These are phyloP conservation scores for Pyrus hybrid DNA, from an alignment of 331 rosid genomes.

Conservation along the genomic window DNA sequence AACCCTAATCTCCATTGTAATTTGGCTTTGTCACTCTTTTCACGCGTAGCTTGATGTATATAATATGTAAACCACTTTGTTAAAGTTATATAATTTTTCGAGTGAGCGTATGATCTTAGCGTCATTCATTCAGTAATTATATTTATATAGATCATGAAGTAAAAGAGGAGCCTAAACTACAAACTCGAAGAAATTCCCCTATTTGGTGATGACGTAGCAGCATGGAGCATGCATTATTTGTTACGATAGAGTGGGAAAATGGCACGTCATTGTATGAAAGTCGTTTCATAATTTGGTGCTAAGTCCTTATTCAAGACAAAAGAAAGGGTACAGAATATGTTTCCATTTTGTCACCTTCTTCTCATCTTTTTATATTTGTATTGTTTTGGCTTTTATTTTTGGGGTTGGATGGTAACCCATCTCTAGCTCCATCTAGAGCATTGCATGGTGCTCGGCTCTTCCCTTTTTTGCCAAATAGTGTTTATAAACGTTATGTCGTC, in stretches of 20 bases:
- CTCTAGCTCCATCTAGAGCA: background rate
- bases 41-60: background rate
- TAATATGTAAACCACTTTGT: background rate
- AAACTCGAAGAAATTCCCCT: background rate
- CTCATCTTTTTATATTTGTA: background rate
- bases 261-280: background rate
- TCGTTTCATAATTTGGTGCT: slow-evolving; percentile 4
- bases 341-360: slow-evolving; percentile 33
- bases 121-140: too few relatives aligned
- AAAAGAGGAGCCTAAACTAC: background rate
- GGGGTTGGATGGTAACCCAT: background rate
- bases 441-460: background rate
- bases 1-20: background rate
- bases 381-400: slow-evolving; percentile 5
- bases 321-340: background rate
- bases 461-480: background rate
- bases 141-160: too few relatives aligned
- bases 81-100: background rate
- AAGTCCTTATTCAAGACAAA: slow-evolving; percentile 32
- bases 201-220: background rate
- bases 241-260: background rate
- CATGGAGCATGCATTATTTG: background rate
- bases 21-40: background rate
- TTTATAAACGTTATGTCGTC: background rate
- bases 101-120: background rate